Evolutionary conservation across 192 early-diverging fungal genomes (phyloP).

Genomic region (Rhizophagus clarus): DNA sequence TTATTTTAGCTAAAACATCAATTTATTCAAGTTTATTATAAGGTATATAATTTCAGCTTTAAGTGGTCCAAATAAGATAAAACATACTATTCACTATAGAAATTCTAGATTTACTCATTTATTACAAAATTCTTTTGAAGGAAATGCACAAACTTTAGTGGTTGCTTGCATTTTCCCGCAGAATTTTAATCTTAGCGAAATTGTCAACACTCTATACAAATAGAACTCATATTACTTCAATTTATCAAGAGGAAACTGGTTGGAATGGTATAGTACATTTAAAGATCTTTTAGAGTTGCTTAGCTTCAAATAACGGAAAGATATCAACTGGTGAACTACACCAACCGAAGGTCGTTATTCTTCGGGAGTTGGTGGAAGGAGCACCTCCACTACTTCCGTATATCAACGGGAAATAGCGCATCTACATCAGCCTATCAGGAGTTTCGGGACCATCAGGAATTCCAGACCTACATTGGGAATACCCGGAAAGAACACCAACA

Average conservation of each 20-base stretch:
- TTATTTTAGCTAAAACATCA: no score
- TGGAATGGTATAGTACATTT: conserved; percentile 66
- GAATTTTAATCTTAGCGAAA: conserved; percentile 86
- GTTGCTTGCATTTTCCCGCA: conserved; percentile 90
- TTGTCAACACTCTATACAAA: conserved; percentile 96
- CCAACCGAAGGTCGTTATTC: background rate
- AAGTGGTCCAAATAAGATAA: conserved; percentile 67
- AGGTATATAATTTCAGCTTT: conserved; percentile 97
- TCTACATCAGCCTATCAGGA: conserved; percentile 29
- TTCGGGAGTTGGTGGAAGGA: background rate
- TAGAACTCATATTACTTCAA: conserved; percentile 87
- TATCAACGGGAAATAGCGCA: conserved; percentile 22
- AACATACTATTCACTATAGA: conserved; percentile 77
- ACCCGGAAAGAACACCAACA: background rate
- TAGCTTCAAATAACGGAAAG: background rate
- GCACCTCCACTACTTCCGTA: no score
- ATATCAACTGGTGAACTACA: background rate
- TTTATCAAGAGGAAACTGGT: conserved; percentile 72
- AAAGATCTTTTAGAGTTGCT: conserved; percentile 48
- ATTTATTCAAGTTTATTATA: no score
- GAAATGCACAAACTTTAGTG: conserved; percentile 92
- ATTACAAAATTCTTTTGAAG: conserved; percentile 94
- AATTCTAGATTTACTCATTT: conserved; percentile 95
- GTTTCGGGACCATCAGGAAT: background rate
- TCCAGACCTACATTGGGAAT: conserved; percentile 14